A percentile compares a stretch with the other conserved stretches of the same genome.
Evolutionary conservation across 1,284 basidiomycete species (phyloP).

Genomic region (Marasmius fiardii): DNA sequence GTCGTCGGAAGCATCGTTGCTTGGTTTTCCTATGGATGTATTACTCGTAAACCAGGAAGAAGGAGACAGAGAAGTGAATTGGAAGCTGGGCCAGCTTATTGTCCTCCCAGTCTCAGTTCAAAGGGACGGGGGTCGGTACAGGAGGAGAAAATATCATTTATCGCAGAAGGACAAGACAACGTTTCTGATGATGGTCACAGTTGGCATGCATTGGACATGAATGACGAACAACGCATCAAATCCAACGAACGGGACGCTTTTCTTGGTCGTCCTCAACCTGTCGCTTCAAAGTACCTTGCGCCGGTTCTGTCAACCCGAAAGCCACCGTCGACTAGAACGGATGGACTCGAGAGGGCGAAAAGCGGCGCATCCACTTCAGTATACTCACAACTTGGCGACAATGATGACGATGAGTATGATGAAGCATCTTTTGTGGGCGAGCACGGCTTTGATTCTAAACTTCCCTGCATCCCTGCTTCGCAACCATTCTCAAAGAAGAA

Average conservation of each 20-base stretch:
- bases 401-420: conserved; percentile 7
- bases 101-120: conserved; percentile 1
- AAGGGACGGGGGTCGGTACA: neutral
- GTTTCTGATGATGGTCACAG: neutral
- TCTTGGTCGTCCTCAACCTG: neutral
- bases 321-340: neutral
- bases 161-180: neutral
- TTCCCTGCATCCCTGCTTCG: neutral
- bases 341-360: neutral
- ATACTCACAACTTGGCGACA: conserved; percentile 13
- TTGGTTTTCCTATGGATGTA: conserved; percentile 28
- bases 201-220: neutral
- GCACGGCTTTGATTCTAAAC: neutral
- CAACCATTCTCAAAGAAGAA: neutral
- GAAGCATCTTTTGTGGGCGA: neutral
- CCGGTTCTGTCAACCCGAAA: neutral
- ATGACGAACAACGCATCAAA: neutral
- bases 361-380: conserved; percentile 14
- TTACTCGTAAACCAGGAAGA: conserved; percentile 18
- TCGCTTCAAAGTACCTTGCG: neutral
- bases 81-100: conserved; percentile 11
- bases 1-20: conserved; percentile 21
- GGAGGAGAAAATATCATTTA: neutral
- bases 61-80: conserved; percentile 9
- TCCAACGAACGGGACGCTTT: neutral